phyloP scores from a whole-genome alignment of 192 early-diverging fungal genomes.

The Glomus cerebriforme region DNA sequence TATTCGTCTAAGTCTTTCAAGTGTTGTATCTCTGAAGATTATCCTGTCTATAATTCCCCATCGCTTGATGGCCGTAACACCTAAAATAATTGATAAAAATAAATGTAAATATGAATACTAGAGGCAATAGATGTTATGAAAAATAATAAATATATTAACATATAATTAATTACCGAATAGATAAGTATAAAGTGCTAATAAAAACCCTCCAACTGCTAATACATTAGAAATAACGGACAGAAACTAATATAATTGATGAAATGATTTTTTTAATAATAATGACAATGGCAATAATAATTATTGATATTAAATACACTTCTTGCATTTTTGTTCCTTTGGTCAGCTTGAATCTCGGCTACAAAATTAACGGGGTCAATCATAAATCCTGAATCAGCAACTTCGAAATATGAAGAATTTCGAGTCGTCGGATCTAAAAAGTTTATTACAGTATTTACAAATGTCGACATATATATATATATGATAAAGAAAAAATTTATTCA shows the following conservation, averaged over 20 bases:
- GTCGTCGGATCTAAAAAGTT: background rate
- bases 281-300: background rate
- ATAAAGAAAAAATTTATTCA: no score
- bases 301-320: conserved; percentile 4
- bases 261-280: no score
- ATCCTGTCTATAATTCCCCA: no score
- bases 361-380: background rate
- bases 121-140: no score
- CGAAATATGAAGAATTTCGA: background rate
- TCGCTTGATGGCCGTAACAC: no score
- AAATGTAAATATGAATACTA: no score
- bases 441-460: no score
- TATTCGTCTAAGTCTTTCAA: no score
- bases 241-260: background rate
- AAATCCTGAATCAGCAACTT: background rate
- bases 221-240: conserved; percentile 6
- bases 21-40: no score
- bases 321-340: background rate
- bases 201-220: background rate
- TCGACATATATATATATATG: no score
- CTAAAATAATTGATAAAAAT: no score
- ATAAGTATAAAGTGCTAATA: background rate
- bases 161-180: conserved; percentile 14
- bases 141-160: no score
- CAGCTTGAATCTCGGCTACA: background rate